Evolutionary conservation across 129 eudicot species (phyloP).

Genomic region (Flaveria robusta): DNA sequence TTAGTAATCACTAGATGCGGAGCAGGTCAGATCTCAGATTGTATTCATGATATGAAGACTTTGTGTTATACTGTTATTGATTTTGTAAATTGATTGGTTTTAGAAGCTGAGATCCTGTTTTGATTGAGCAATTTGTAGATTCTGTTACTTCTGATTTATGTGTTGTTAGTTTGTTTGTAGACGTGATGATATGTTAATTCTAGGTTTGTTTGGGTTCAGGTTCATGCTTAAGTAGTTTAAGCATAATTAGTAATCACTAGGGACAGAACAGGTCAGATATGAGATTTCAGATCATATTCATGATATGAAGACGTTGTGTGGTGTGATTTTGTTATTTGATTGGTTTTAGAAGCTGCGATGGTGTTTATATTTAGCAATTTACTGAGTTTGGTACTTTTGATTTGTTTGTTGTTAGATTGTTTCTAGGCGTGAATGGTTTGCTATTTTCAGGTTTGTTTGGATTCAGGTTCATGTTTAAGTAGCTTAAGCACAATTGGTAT

Average conservation of each 20-base stretch:
- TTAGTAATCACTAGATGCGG: background rate
- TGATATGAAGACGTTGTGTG: background rate
- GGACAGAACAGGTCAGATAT: conserved; percentile 17
- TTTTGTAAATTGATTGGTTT: background rate
- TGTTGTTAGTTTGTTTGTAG: conserved; percentile 3
- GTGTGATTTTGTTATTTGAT: conserved; percentile 1
- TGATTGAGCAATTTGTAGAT: background rate
- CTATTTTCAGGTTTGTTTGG: conserved; percentile 1
- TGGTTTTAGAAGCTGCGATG: conserved; percentile 14
- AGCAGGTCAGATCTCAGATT: conserved; percentile 21
- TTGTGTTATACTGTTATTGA: background rate
- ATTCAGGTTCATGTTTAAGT: background rate
- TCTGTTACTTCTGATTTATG: background rate
- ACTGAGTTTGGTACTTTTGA: background rate
- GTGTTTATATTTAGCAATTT: background rate
- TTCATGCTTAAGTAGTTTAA: background rate
- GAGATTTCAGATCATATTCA: background rate
- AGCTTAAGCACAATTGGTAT: conserved; percentile 1
- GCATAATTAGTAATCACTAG: conserved; percentile 12
- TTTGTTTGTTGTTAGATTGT: background rate
- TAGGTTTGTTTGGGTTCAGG: conserved; percentile 11
- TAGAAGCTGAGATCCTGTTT: conserved; percentile 19
- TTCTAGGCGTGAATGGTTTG: background rate
- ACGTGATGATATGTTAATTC: background rate
- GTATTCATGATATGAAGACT: background rate